Conservation (phyloP, 1,284 basidiomycete genomes). For the Puccinia triticina region DNA sequence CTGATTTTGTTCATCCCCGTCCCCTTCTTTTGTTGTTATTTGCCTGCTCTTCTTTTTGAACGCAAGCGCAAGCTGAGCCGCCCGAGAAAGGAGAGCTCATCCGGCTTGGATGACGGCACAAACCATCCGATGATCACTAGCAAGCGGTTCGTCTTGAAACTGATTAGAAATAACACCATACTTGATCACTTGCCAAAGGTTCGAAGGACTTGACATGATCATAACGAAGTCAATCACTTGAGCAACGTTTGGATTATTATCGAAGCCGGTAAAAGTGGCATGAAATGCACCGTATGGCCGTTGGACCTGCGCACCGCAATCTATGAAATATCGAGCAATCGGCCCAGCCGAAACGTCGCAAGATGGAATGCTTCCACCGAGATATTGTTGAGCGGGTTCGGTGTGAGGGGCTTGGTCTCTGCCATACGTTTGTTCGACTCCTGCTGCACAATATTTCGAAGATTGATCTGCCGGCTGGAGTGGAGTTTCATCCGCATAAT, state of each 20-base stretch:
- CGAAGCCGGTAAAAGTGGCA: constrained; percentile 56
- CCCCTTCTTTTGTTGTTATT: too few species aligned
- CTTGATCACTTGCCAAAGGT: constrained; percentile 52
- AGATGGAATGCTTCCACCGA: too few species aligned
- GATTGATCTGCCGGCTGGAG: neutral
- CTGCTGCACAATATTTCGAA: neutral
- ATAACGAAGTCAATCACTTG: constrained; percentile 55
- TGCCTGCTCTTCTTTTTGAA: too few species aligned
- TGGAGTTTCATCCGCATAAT: neutral
- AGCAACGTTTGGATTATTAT: constrained; percentile 22
- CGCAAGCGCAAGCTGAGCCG: too few species aligned
- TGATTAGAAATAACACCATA: constrained; percentile 55
- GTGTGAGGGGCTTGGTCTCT: neutral
- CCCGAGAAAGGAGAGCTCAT: neutral
- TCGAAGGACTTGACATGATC: neutral
- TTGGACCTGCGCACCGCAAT: neutral
- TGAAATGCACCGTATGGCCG: constrained; percentile 53
- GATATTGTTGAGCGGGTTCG: neutral
- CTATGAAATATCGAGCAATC: neutral
- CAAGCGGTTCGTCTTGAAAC: constrained; percentile 53
- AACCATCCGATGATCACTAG: constrained; percentile 45
- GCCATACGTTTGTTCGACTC: neutral
- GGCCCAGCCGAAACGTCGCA: neutral
- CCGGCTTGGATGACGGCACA: constrained; percentile 20
- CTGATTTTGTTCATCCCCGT: too few species aligned